Conservation (phyloP, 2,329 filamentous ascomycete species). For the Zasmidium cellare region DNA sequence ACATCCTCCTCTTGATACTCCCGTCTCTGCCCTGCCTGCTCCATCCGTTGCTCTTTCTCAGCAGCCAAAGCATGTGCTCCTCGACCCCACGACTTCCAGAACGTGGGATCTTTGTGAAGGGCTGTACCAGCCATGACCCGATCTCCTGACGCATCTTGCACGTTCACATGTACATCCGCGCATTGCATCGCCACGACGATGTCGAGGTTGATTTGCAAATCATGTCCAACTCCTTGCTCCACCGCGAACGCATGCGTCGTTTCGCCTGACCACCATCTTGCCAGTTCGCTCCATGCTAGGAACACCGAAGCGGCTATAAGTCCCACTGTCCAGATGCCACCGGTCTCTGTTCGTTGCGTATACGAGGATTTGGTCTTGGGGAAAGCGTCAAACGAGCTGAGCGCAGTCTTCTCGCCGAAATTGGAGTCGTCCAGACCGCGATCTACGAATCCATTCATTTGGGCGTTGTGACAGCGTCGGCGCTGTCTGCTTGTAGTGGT, state of each 20-base stretch:
- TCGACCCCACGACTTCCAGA: conserved; percentile 77
- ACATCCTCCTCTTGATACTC: conserved; percentile 77
- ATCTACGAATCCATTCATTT: conserved; percentile 78
- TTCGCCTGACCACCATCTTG: conserved; percentile 78
- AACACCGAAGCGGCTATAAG: conserved; percentile 73
- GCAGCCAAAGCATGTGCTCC: conserved; percentile 57
- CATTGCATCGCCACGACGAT: conserved; percentile 89
- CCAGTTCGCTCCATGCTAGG: conserved; percentile 75
- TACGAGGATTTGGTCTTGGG: conserved; percentile 97
- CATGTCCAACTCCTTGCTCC: conserved; percentile 84
- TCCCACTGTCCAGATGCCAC: conserved; percentile 89
- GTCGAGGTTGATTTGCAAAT: conserved; percentile 92
- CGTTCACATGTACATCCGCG: conserved; percentile 87
- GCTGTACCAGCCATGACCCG: conserved; percentile 78
- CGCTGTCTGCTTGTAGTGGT: neutral
- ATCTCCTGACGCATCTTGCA: conserved; percentile 93
- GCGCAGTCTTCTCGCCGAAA: conserved; percentile 68
- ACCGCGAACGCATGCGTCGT: conserved; percentile 91
- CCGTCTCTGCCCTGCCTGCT: conserved; percentile 61
- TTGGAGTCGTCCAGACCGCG: conserved; percentile 72
- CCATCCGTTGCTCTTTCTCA: conserved; percentile 59
- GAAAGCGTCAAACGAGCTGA: conserved; percentile 95
- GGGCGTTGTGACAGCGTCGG: neutral
- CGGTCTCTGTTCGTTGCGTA: conserved; percentile 77
- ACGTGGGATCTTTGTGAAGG: conserved; percentile 74